Evolutionary conservation across 2,329 filamentous ascomycete genomes (phyloP).

Genomic region (Drechslera avenae): DNA sequence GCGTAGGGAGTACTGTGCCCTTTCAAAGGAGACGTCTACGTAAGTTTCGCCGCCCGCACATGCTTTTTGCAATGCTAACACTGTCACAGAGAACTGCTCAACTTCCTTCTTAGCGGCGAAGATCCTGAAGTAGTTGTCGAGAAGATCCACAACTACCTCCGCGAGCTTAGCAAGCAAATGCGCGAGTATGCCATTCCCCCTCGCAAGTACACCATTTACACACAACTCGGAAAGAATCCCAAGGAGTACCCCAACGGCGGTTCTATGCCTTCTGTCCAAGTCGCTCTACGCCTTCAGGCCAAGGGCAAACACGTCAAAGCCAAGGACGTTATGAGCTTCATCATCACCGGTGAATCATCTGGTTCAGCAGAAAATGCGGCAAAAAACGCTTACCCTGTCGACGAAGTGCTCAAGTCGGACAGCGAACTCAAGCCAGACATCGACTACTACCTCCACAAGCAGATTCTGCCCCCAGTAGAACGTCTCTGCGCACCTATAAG

Average conservation of each 20-base stretch:
- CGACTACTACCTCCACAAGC: conserved; percentile 98
- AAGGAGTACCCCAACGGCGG: conserved; percentile 93
- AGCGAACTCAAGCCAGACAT: conserved; percentile 81
- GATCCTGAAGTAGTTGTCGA: conserved; percentile 86
- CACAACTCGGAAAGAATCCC: conserved; percentile 92
- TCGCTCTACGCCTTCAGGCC: conserved; percentile 84
- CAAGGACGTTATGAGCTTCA: conserved; percentile 94
- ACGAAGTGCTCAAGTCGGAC: conserved; percentile 80
- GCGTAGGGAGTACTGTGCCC: conserved; percentile 90
- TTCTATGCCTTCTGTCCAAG: conserved; percentile 96
- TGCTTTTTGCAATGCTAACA: conserved; percentile 11
- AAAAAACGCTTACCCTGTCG: conserved; percentile 85
- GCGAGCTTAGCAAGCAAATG: conserved; percentile 85
- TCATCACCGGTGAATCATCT: conserved; percentile 75
- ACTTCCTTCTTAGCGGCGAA: conserved; percentile 92
- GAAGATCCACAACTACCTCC: conserved; percentile 91
- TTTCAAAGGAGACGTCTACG: conserved; percentile 92
- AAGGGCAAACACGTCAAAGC: conserved; percentile 87
- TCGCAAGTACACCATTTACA: conserved; percentile 96
- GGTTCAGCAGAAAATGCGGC: conserved; percentile 72
- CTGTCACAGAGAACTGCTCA: conserved; percentile 69
- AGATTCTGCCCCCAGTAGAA: conserved; percentile 97
- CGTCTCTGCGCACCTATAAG: conserved; percentile 94
- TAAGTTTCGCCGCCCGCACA: conserved; percentile 36
- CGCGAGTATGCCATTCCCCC: conserved; percentile 74